Evolutionary conservation across 2,329 filamentous ascomycete genomes (phyloP), one percentile per base, ranked within the genome.

Genomic region (Tolypocladium capitatum): DNA sequence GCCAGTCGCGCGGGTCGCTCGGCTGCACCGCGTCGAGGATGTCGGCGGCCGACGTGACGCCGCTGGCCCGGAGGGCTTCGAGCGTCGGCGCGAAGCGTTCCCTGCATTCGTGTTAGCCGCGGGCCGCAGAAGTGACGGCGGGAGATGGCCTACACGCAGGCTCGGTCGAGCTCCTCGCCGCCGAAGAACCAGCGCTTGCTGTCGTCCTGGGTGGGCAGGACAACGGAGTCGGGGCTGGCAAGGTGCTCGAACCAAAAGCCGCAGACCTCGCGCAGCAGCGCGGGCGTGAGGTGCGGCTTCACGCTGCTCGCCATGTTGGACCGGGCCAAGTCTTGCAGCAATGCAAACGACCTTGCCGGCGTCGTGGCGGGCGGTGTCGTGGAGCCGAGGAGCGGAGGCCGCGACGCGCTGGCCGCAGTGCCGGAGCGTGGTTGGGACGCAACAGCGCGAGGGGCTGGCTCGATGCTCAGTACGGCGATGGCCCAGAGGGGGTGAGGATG

Each of bases 181-280:
- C 62, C 58, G 34, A 53, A 52, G 56, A 63, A 69, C 67, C 66
- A 69, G 3, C 58, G 60, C 46, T 53, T 56, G 18, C 55, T 51
- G 14, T 63, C 52, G 2, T 56, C 55, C 4, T 43, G 40, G 6
- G 52, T 52, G 27, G 60, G 57, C 28, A 66, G 31, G 18, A 64
- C 46, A 9, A 58, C 48, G 14, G 55, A 51, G 27, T 63, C 54
- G 2, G 58, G 57, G 10, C 48, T 43, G 0, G 55, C 47, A 1
- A 67, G 33, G 46, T 67, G 61, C 53, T 61, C 64, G 51, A 65
- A 69, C 67, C 67, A 69, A 46, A 69, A 65, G n/a, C 54, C 51
- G 9, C 59, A 58, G 1, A 69, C 43, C 27, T 56, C 56, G 28
- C 59, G 49, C 5, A 68, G 56, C 14, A 64, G 52, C 0, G 51